Evolutionary conservation across 2,329 filamentous ascomycete genomes (phyloP).

Genomic region (Aschersonia sp.): DNA sequence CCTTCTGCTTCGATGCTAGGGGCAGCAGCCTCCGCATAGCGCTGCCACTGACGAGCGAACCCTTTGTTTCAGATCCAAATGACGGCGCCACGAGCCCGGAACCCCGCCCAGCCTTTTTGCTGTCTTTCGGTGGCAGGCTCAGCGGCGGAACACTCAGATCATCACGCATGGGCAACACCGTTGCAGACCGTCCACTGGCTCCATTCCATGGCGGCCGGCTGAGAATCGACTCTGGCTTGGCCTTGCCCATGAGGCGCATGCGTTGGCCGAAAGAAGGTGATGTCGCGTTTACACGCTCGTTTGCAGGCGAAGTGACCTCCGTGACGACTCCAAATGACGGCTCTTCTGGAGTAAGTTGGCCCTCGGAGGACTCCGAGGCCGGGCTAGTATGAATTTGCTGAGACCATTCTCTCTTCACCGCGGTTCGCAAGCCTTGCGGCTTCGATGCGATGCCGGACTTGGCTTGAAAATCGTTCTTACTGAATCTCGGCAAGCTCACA

Average conservation of each 20-base stretch:
- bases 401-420: neutral
- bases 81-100: conserved; percentile 5
- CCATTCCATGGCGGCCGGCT: conserved; percentile 54
- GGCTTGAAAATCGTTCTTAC: neutral
- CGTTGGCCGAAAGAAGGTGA: conserved; percentile 18
- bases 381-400: conserved; percentile 1
- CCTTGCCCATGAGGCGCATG: conserved; percentile 17
- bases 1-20: conserved; percentile 3
- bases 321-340: neutral
- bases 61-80: conserved; percentile 18
- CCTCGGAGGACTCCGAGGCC: neutral
- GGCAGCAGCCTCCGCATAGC: conserved; percentile 19
- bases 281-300: neutral
- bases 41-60: conserved; percentile 9
- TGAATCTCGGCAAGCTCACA: neutral
- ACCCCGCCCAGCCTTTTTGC: conserved; percentile 21
- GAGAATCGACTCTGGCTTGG: conserved; percentile 22
- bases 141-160: conserved; percentile 40
- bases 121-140: conserved; percentile 36
- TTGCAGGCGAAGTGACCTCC: conserved; percentile 11
- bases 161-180: conserved; percentile 51
- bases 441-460: neutral
- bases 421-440: neutral
- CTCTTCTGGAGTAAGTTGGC: neutral
- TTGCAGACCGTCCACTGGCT: conserved; percentile 50